A percentile compares a stretch with the other conserved stretches of the same genome.
Conservation (phyloP, 2,329 filamentous ascomycete genomes). For the Epichloe coenophiala region DNA sequence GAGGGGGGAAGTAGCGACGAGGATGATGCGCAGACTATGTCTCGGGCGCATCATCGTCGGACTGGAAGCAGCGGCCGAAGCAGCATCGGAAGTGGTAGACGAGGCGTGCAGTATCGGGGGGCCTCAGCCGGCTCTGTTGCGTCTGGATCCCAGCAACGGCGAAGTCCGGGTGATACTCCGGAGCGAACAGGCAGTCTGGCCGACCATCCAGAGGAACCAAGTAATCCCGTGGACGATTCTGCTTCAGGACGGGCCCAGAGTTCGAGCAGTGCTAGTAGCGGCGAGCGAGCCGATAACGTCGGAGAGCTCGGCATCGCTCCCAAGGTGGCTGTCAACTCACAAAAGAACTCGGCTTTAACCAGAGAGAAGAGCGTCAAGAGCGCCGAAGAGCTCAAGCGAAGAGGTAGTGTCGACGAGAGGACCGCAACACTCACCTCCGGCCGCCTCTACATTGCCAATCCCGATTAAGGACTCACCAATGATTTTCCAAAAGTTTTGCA, state of each 20-base stretch:
- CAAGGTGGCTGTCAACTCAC: slow-evolving; percentile 44
- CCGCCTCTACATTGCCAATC: slow-evolving; percentile 75
- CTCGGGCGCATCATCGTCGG: slow-evolving; percentile 49
- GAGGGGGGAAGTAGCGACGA: slow-evolving; percentile 81
- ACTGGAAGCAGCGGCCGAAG: slow-evolving; percentile 66
- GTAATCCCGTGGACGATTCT: slow-evolving; percentile 22
- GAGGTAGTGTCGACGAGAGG: slow-evolving; percentile 74
- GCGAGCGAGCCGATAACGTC: slow-evolving; percentile 46
- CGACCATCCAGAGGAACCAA: slow-evolving; percentile 22
- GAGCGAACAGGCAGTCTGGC: slow-evolving; percentile 40
- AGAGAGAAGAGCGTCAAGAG: slow-evolving; percentile 54
- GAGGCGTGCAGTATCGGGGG: slow-evolving; percentile 34
- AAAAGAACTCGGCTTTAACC: slow-evolving; percentile 42
- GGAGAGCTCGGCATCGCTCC: slow-evolving; percentile 37
- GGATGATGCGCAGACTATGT: slow-evolving; percentile 39
- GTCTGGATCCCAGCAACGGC: slow-evolving; percentile 27
- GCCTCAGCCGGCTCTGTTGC: slow-evolving; percentile 33
- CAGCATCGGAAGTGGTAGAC: slow-evolving; percentile 43
- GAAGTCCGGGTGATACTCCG: slow-evolving; percentile 40
- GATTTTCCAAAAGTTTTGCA: not conserved
- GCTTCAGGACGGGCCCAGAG: slow-evolving; percentile 36
- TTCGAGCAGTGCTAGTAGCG: slow-evolving; percentile 41
- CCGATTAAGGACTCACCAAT: slow-evolving; percentile 37
- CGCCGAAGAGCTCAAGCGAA: slow-evolving; percentile 57
- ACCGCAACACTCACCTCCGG: slow-evolving; percentile 62